Base-by-base conservation (phyloP, 192 early-diverging fungal genomes). In the Gonapodya sp. region DNA sequence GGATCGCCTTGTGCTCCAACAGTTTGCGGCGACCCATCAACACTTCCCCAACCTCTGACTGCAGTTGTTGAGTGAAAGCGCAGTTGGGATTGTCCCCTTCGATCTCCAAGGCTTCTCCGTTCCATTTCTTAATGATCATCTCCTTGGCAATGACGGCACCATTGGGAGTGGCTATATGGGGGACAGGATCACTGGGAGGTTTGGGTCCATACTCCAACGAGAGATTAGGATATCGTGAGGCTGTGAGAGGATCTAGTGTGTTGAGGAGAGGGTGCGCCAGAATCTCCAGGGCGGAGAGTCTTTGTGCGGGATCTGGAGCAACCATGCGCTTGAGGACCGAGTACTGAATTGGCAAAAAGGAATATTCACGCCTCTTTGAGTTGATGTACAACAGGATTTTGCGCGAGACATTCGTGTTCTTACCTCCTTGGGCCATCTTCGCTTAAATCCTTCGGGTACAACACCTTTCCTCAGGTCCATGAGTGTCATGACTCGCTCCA, bases 301-400 rank as follows among this genome's bases (percentile, higher is more conserved):
- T 88, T 78, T 88, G 78, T 2, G 81, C 81, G 0, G 95, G 93
- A 80, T 96, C 90, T 1, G 89, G 86, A 8, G 92, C 87, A 92
- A 95, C 94, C 82, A 98, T 85, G 88, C 93, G 94, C 34, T 95
- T 85, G 33, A 98, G 91, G 36, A 97, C 85, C 1, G 94, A 93
- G 0, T 95, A 91, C 83, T 93, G 79, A 31, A 33, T 35, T 16
- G 80, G 80, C 14, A 34, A 78, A 35, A 75, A 75, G 1, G 18
- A 36, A 34, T 81, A 82, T 18, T 83, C 73, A 2, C n/a, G 46
- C 36, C 64, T 81, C 18, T 35, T 24, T 14, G 32, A 75, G 73
- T 84, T 34, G 73, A 31, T 2, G 46, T 24, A 34, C 78, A 34
- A 81, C 2, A 82, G 36, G 73, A 37, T 36, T 46, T 34, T 79